Evolutionary conservation across 495 filamentous ascomycete genomes (phyloP), one percentile per base, ranked within the genome.

Genomic region (Bacidia rubella): DNA sequence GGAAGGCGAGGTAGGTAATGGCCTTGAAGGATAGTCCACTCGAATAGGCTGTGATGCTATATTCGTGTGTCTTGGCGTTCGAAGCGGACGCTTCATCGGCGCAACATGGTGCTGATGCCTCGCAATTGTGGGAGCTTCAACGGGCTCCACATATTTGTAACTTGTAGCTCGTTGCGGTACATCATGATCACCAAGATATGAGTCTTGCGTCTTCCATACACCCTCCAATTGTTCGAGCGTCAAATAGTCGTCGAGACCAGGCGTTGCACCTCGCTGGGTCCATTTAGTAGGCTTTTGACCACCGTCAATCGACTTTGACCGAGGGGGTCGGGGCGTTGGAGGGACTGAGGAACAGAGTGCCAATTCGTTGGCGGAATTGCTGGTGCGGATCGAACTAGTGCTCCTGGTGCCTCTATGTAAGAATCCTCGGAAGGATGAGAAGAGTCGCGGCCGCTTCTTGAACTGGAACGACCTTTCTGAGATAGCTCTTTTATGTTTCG

Each of bases 221-320:
- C 49, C 47, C 26, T 60, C 58, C 26, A 60, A 44, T 39, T 60
- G 38, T 12, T 32, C 56, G 27, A 60, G 26, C 11, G 58, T 60
- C 43, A 60, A 29, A 51, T 60, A 60, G 20, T 60, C 58, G 38
- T 54, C 54, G 51, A 60, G 57, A 26, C 56, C 54, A 20, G 54
- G 54, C 27, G 54, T 59, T 49, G 41, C 44, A 42, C 56, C 56
- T 26, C 52, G 56, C 47, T 53, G 56, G 32, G 49, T 58, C 52
- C 52, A 58, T 12, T 38, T 19, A 1, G 47, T 17, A 20, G 47
- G 17, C 17, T 50, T 17, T 12, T 21, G 9, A 11, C 15, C 22
- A 25, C 27, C 38, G 27, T 38, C 32, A 17, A 50, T 10, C 19
- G 47, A 50, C 47, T 26, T 29, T 17, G 47, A 19, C 4, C 47